These are phyloP conservation scores for Cucumis variabilis DNA, from an alignment of 331 rosid species.

Conservation along the genomic window DNA sequence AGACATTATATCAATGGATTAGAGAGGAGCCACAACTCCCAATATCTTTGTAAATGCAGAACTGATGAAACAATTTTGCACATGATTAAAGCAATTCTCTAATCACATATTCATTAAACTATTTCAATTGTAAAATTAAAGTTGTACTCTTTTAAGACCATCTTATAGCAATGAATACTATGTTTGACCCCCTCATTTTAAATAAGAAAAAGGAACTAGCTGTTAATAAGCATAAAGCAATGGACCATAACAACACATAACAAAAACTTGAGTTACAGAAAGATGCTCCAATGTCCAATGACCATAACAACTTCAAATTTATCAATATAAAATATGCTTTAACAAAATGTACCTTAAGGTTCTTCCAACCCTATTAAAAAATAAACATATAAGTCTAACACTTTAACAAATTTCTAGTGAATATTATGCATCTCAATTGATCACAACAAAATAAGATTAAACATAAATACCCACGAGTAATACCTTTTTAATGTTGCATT, in stretches of 20 bases:
- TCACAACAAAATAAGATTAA: too few species aligned
- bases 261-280: not conserved
- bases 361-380: too few species aligned
- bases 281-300: not conserved
- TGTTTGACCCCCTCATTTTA: not conserved
- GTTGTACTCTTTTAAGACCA: not conserved
- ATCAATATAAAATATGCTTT: too few species aligned
- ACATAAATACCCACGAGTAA: too few species aligned
- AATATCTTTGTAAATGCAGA: not conserved
- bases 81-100: constrained; percentile 2
- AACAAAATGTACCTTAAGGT: too few species aligned
- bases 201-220: not conserved
- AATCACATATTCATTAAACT: not conserved
- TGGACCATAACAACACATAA: not conserved
- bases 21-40: constrained; percentile 20
- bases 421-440: too few species aligned
- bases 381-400: too few species aligned
- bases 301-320: too few species aligned
- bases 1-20: constrained; percentile 6
- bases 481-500: too few species aligned
- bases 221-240: not conserved
- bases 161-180: not conserved
- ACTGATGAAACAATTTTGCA: constrained; percentile 15
- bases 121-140: not conserved
- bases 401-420: too few species aligned